Percentiles rank a stretch among this genome's conserved stretches.
Conservation (phyloP, 2,329 filamentous ascomycete species). For the Colletotrichum orchidophilum region DNA sequence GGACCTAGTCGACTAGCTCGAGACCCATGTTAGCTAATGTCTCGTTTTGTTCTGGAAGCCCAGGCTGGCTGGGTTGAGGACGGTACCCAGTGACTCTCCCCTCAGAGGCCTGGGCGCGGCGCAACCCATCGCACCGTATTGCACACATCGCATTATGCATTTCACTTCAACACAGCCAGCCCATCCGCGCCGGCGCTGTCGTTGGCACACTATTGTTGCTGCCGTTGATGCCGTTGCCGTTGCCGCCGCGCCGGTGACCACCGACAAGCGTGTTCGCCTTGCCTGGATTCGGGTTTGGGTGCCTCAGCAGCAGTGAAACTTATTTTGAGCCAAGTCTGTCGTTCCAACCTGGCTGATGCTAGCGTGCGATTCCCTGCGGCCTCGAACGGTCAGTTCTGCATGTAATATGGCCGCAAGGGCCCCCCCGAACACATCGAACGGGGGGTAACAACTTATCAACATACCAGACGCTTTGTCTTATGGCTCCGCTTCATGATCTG, state of each 20-base stretch:
- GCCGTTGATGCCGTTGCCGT: background rate
- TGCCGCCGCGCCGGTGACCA: background rate
- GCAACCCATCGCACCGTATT: constrained; percentile 6
- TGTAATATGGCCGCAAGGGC: background rate
- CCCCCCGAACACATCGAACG: background rate
- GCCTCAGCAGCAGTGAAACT: background rate
- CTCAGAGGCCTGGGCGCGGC: background rate
- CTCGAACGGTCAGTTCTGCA: background rate
- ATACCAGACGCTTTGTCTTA: background rate
- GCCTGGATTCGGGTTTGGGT: background rate
- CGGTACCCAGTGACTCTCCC: background rate
- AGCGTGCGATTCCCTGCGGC: background rate
- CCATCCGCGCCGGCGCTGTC: background rate
- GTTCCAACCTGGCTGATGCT: background rate
- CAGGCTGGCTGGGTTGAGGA: background rate
- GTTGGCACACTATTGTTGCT: background rate
- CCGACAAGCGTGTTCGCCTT: background rate
- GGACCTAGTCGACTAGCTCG: background rate
- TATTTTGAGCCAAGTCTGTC: background rate
- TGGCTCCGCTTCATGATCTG: background rate
- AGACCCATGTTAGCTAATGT: background rate
- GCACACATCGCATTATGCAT: background rate
- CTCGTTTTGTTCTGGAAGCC: background rate
- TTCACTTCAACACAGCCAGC: background rate
- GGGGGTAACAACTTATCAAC: background rate